A percentile compares a stretch with the other conserved stretches of the same genome.
These are phyloP conservation scores for Diplodia corticola DNA, from an alignment of 2,329 filamentous ascomycete genomes.

Conservation along the genomic window DNA sequence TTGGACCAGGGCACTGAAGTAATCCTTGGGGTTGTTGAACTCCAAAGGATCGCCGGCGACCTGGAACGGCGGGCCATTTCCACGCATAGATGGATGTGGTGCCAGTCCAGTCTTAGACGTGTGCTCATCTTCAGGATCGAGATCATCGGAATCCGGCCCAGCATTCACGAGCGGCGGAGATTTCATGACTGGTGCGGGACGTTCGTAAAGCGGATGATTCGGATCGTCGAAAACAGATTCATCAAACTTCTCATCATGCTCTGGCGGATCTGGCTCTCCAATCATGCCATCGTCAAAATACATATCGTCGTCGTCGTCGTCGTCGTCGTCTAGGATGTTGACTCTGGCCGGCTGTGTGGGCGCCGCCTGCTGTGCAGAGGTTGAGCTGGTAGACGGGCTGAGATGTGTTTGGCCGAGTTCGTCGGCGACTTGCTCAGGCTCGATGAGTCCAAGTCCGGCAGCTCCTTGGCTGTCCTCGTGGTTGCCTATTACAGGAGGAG, in stretches of 20 bases:
- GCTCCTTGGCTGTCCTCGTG: slow-evolving; percentile 17
- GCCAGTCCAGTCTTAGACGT: neutral
- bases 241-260: slow-evolving; percentile 62
- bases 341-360: slow-evolving; percentile 16
- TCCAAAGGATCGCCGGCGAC: slow-evolving; percentile 33
- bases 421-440: slow-evolving; percentile 20
- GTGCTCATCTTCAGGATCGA: neutral
- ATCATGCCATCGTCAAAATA: slow-evolving; percentile 69
- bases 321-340: slow-evolving; percentile 30
- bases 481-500: slow-evolving; percentile 2
- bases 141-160: neutral
- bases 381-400: slow-evolving; percentile 21
- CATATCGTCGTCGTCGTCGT: slow-evolving; percentile 61
- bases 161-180: neutral
- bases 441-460: slow-evolving; percentile 29
- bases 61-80: slow-evolving; percentile 34
- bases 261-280: slow-evolving; percentile 49
- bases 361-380: slow-evolving; percentile 8
- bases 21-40: slow-evolving; percentile 62
- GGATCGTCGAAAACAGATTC: slow-evolving; percentile 70
- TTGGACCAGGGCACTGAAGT: slow-evolving; percentile 81
- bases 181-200: slow-evolving; percentile 28
- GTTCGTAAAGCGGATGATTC: slow-evolving; percentile 51
- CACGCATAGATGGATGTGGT: slow-evolving; percentile 19
- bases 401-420: slow-evolving; percentile 23